Conservation (phyloP, 805 yeast genomes). For the Monosporozyma aquatica region DNA sequence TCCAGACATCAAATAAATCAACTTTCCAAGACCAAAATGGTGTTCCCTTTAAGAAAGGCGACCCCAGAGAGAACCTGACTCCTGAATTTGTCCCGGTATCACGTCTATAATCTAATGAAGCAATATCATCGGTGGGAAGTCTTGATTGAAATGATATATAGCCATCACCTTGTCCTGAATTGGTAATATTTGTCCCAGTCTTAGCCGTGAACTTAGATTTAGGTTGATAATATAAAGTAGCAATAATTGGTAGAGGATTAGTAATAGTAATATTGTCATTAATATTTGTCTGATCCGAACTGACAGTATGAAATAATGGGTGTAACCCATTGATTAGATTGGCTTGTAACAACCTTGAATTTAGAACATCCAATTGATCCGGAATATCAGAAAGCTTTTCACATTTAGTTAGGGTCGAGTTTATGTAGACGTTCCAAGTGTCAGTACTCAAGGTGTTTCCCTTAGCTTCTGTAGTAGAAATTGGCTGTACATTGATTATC, state of each 20-base stretch:
- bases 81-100: constrained; percentile 50
- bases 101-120: constrained; percentile 46
- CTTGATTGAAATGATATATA: constrained; percentile 66
- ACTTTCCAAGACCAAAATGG: constrained; percentile 47
- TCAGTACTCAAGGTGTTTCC: constrained; percentile 13
- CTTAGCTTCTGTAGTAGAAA: constrained; percentile 7
- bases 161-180: constrained; percentile 84
- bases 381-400: constrained; percentile 20
- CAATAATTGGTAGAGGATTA: constrained; percentile 2
- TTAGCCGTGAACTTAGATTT: constrained; percentile 54
- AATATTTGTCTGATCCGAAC: no score
- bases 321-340: constrained; percentile 7
- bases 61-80: constrained; percentile 2
- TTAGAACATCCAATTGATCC: constrained; percentile 21
- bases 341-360: constrained; percentile 19
- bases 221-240: constrained; percentile 9
- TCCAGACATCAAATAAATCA: constrained; percentile 31
- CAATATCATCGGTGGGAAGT: constrained; percentile 55
- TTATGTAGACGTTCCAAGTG: constrained; percentile 21
- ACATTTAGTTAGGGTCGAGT: constrained; percentile 23
- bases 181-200: constrained; percentile 93
- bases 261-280: not conserved
- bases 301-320: constrained; percentile 5
- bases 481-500: constrained; percentile 16
- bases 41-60: constrained; percentile 38